Conservation (phyloP, 2,329 filamentous ascomycete genomes). For the Berkeleyomyces basicola region DNA sequence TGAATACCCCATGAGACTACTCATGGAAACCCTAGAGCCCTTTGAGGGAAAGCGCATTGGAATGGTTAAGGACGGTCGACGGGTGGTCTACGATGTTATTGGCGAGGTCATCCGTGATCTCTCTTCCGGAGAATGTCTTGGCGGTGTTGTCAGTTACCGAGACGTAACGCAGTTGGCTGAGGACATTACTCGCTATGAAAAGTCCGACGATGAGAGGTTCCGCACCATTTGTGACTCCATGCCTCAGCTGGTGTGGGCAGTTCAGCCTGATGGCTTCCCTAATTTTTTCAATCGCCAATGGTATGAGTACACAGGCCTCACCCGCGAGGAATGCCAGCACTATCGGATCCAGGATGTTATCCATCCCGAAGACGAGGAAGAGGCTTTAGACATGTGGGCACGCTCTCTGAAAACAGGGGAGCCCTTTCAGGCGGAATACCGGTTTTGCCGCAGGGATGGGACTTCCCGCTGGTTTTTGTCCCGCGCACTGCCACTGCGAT, state of each 20-base stretch:
- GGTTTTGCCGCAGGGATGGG: slow-evolving; percentile 48
- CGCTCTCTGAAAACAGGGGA: slow-evolving; percentile 50
- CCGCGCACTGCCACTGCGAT: slow-evolving; percentile 49
- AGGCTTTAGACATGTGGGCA: slow-evolving; percentile 40
- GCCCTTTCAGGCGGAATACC: slow-evolving; percentile 53
- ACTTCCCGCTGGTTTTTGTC: slow-evolving; percentile 68
- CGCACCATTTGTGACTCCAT: slow-evolving; percentile 59
- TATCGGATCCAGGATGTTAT: slow-evolving; percentile 46
- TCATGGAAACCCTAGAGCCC: slow-evolving; percentile 43
- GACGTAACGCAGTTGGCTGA: slow-evolving; percentile 56
- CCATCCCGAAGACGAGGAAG: slow-evolving; percentile 50
- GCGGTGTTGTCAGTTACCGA: slow-evolving; percentile 53
- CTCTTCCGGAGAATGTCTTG: slow-evolving; percentile 52
- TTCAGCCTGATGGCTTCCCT: slow-evolving; percentile 44
- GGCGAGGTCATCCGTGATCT: slow-evolving; percentile 54
- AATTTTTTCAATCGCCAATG: slow-evolving; percentile 67
- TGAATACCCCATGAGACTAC: slow-evolving; percentile 49
- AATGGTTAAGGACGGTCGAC: slow-evolving; percentile 38
- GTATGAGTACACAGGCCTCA: slow-evolving; percentile 62
- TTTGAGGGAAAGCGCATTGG: slow-evolving; percentile 46
- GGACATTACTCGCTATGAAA: slow-evolving; percentile 51
- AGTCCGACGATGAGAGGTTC: slow-evolving; percentile 57
- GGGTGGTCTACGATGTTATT: slow-evolving; percentile 44
- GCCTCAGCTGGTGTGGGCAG: slow-evolving; percentile 59
- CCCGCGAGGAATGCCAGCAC: slow-evolving; percentile 44